These are phyloP conservation scores for Mycena capillaripes DNA, from an alignment of 768 basidiomycete genomes.

Conservation along the genomic window DNA sequence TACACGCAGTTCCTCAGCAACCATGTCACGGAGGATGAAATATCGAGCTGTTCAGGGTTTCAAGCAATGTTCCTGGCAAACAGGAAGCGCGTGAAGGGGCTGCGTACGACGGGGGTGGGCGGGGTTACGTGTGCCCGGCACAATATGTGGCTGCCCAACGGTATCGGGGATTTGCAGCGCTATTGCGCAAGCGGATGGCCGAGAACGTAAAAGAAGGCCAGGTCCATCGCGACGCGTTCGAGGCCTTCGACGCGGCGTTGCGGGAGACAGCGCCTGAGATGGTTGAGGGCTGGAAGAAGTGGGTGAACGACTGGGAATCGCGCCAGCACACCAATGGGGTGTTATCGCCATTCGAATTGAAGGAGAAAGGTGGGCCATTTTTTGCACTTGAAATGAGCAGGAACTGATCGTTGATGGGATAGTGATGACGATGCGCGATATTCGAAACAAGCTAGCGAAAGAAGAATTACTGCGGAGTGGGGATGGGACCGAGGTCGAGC, in stretches of 20 bases:
- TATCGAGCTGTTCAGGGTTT: not conserved
- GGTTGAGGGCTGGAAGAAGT: not conserved
- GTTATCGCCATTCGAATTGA: not conserved
- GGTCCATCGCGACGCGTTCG: not conserved
- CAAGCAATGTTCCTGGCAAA: constrained; percentile 3
- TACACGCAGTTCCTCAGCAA: not conserved
- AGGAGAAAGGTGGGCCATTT: too few species aligned
- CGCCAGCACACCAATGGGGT: not conserved
- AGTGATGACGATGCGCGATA: too few species aligned
- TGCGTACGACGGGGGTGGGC: constrained; percentile 18
- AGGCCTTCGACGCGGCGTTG: not conserved
- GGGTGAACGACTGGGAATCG: not conserved
- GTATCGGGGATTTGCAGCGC: constrained; percentile 30
- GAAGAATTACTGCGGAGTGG: too few species aligned
- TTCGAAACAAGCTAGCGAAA: too few species aligned
- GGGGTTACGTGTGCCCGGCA: constrained; percentile 26
- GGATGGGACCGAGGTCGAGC: too few species aligned
- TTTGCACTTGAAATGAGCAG: too few species aligned
- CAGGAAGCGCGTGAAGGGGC: not conserved
- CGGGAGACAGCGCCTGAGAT: not conserved
- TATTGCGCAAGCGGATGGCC: not conserved
- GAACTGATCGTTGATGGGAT: too few species aligned
- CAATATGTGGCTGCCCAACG: constrained; percentile 24
- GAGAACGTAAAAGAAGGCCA: not conserved
- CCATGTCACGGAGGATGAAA: not conserved